Evolutionary conservation across 495 filamentous ascomycete genomes (phyloP), one percentile per base, ranked within the genome.

Genomic region (Trypethelium eluteriae): DNA sequence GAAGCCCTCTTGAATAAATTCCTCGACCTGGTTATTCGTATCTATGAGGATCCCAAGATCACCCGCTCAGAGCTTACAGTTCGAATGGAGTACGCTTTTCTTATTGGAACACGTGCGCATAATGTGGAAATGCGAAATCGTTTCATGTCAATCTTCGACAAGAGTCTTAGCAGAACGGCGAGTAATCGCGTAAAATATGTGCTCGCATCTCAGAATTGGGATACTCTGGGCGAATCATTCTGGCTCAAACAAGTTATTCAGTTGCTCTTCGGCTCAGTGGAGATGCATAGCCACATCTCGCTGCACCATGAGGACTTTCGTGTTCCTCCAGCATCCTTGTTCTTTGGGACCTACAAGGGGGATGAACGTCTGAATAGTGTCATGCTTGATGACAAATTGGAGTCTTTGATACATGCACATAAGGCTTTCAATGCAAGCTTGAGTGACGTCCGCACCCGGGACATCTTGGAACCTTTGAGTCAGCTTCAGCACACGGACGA

Each of bases 81-180:
- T 5, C 84, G 95, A 32, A 85, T 99, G 80, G 95, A 99, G 78
- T 93, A 96, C 75, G 94, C 95, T 14, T 99, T 99, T 82, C 81
- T 99, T 69, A 92, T 99, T 63, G 95, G 95, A 44, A 93, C 92
- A 2, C 80, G 95, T 75, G 94, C 93, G 5, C 89, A 93, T 70
- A 94, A 99, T 74, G 89, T 97, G 18, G 91, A 96, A 62, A 96
- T 97, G 92, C 88, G 95, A 38, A 96, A 96, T 71, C 88, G 93
- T 38, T 98, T 98, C 78, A 89, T 97, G 84, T 82, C 80, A 34
- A 96, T 99, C 68, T 96, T 98, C 66, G 93, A 98, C 77, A 87
- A 87, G 70, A 95, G 90, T 74, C 79, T 97, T 67, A 92, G 91
- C 3, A 89, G 91, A 66, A 88, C 90, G 32, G 91, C 92, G 10